Base-by-base conservation (phyloP, 768 basidiomycete species). In the Lactarius vividus region DNA sequence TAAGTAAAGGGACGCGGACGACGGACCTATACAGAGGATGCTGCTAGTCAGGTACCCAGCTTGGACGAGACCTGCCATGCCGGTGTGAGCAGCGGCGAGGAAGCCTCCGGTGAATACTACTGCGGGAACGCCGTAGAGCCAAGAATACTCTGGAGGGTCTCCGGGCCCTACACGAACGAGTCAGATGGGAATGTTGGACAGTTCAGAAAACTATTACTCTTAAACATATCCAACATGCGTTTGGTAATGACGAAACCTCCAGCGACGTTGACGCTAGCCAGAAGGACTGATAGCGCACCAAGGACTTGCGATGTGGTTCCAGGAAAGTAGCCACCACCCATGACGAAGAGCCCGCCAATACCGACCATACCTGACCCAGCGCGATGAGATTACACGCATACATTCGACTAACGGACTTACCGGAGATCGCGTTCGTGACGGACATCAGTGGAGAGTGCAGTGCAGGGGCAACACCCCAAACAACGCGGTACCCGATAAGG, bases 161-260 rank as follows among this genome's bases (percentile, higher is more conserved):
- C 85, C 87, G 16, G 87, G 86, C 39, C 89, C 88, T 91, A 70
- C 33, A 64, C 10, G 63, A 39, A 33, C n/a, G 66, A 63, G 20
- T 37, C 37, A 46, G 20, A 42, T 61, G 23, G 15, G 59, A 26
- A 16, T 61, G 42, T 37, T 16, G 3, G 33, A 60, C 4, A 33
- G 56, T 29, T 54, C 3, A 23, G 20, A 37, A 7, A 68, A 82
- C 68, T 74, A 42, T 57, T 62, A 89, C 93, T 87, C 77, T 90
- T 91, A 76, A 95, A 95, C 88, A 95, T 92, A 72, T 94, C 91
- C 66, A 95, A 79, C 93, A 95, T 95, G 52, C 92, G 87, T 75
- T 93, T 93, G 28, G 92, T 94, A 71, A 94, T 88, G 44, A 92
- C 87, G 71, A 94, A 94, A 53, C 93, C 93, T 59, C 93, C 93